Conservation (phyloP, 768 basidiomycete genomes). For the Gymnopilus junonius region DNA sequence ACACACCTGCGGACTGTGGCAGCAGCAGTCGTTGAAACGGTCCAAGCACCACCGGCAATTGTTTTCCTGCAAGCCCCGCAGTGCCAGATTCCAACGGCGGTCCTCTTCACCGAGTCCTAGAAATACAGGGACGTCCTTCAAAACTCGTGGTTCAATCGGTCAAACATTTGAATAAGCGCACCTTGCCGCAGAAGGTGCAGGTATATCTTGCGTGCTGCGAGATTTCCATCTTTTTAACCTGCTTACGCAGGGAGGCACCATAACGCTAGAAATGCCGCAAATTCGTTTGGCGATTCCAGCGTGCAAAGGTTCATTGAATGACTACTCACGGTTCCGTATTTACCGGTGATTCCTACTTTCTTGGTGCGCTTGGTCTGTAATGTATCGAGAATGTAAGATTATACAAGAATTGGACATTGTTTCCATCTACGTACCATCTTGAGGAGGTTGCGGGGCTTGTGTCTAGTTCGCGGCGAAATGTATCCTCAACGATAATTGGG, state of each 20-base stretch:
- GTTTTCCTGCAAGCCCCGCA: constrained; percentile 96
- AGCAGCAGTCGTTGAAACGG: constrained; percentile 95
- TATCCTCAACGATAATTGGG: constrained; percentile 28
- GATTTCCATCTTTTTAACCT: constrained; percentile 99
- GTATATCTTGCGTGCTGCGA: constrained; percentile 97
- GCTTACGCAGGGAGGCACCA: constrained; percentile 99
- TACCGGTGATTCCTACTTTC: constrained; percentile 99
- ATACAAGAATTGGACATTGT: neutral
- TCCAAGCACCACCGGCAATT: constrained; percentile 99
- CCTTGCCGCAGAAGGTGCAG: constrained; percentile 99
- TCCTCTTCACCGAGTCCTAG: constrained; percentile 95
- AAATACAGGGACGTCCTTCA: constrained; percentile 3
- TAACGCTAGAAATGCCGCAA: constrained; percentile 71
- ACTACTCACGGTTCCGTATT: constrained; percentile 93
- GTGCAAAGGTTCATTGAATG: neutral
- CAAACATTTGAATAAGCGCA: constrained; percentile 34
- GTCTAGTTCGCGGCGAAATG: constrained; percentile 31
- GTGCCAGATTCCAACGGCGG: constrained; percentile 97
- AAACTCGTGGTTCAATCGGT: neutral
- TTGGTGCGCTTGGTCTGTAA: constrained; percentile 92
- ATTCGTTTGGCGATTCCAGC: constrained; percentile 3
- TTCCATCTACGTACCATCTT: constrained; percentile 44
- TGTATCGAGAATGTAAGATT: constrained; percentile 7
- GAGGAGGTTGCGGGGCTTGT: constrained; percentile 34
- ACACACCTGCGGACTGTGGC: constrained; percentile 95